Conservation (phyloP, 148 eudicot species). For the Vaccinium myrtillus region DNA sequence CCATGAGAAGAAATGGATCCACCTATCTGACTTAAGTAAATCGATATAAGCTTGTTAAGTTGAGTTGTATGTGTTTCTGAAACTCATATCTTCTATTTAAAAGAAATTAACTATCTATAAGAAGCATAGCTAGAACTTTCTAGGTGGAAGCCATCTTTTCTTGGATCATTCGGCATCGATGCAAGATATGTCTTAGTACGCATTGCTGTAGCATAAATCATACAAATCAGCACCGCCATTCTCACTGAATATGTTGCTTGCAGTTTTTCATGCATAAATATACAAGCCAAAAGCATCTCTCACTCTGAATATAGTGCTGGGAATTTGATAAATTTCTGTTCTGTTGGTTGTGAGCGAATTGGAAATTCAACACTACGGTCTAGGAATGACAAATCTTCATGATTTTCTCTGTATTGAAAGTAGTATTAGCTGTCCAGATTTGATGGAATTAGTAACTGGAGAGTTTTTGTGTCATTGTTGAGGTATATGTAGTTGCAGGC, state of each 20-base stretch:
- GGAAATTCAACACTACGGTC: neutral
- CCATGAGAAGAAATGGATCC: neutral
- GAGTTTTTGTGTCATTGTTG: neutral
- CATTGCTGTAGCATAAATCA: neutral
- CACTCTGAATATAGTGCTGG: neutral
- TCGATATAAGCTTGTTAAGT: neutral
- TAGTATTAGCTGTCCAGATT: neutral
- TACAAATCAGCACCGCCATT: neutral
- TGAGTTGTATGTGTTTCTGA: neutral
- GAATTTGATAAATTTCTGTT: neutral
- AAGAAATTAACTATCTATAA: neutral
- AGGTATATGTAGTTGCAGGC: neutral
- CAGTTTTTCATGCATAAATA: neutral
- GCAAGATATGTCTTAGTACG: neutral
- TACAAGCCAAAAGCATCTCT: neutral
- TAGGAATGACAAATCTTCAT: neutral
- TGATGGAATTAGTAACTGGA: constrained; percentile 10
- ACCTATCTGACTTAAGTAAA: neutral
- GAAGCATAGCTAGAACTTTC: neutral
- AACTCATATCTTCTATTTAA: neutral
- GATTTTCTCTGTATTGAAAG: neutral
- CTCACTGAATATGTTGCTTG: neutral
- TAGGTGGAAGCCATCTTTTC: neutral
- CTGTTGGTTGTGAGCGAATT: neutral
- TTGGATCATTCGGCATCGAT: neutral